Conservation (phyloP, 176 grass and related monocot genomes). For the Musa troglodytarum region DNA sequence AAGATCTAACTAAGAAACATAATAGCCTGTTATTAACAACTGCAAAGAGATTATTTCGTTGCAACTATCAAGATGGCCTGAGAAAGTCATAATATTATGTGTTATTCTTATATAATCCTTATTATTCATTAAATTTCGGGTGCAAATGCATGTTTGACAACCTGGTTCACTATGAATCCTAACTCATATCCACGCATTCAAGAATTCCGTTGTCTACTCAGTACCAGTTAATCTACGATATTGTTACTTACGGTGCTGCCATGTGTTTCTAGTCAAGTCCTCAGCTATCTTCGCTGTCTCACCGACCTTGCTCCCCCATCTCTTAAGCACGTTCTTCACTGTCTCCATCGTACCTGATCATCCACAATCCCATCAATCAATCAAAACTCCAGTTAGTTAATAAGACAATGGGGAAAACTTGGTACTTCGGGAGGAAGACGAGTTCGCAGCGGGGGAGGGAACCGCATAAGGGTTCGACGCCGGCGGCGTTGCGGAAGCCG, state of each 20-base stretch:
- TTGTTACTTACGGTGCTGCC: slow-evolving; percentile 62
- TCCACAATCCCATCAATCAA: neutral
- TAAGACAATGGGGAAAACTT: neutral
- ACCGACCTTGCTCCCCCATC: slow-evolving; percentile 64
- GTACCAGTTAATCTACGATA: neutral
- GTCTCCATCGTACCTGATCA: slow-evolving; percentile 48
- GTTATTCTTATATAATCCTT: too few relatives aligned
- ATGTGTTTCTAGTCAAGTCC: slow-evolving; percentile 77
- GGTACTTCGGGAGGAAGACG: slow-evolving; percentile 38
- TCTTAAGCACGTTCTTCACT: slow-evolving; percentile 54
- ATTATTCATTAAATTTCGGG: too few relatives aligned
- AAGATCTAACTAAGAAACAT: too few relatives aligned
- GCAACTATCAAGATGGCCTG: too few relatives aligned
- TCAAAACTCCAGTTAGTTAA: neutral
- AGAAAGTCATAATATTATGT: too few relatives aligned
- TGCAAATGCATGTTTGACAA: too few relatives aligned
- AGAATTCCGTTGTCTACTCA: too few relatives aligned
- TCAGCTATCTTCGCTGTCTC: slow-evolving; percentile 59
- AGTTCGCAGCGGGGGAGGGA: slow-evolving; percentile 30
- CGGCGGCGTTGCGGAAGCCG: slow-evolving; percentile 15
- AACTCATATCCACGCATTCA: too few relatives aligned
- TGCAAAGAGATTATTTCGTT: too few relatives aligned
- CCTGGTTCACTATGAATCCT: too few relatives aligned
- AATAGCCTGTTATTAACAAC: too few relatives aligned
- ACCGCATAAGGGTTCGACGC: slow-evolving; percentile 41